phyloP scores from a whole-genome alignment of 2,329 filamentous ascomycete genomes.

The Aspergillus cejpii region DNA sequence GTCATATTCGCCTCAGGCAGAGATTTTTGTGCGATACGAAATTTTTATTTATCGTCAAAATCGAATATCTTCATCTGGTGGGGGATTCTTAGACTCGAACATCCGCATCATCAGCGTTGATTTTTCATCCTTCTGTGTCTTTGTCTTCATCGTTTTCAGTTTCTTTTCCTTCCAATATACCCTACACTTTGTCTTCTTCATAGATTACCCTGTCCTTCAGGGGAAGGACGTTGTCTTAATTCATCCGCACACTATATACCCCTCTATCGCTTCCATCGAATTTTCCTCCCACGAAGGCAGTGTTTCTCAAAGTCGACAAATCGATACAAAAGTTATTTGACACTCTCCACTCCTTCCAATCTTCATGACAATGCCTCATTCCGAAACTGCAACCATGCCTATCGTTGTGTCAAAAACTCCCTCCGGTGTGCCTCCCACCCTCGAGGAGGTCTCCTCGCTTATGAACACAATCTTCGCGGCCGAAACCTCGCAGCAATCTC shows the following conservation, averaged over 20 bases:
- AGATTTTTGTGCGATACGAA: slow-evolving; percentile 7
- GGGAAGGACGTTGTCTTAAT: neutral
- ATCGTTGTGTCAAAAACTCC: slow-evolving; percentile 46
- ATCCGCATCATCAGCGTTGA: neutral
- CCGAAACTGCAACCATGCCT: slow-evolving; percentile 38
- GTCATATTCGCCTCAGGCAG: slow-evolving; percentile 15
- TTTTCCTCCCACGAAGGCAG: neutral
- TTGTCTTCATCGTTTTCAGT: slow-evolving; percentile 6
- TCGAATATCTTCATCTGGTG: neutral
- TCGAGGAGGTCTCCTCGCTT: slow-evolving; percentile 60
- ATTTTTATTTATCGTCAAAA: neutral
- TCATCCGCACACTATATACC: neutral
- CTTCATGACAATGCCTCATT: slow-evolving; percentile 43
- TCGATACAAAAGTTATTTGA: neutral
- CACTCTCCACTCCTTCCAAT: neutral
- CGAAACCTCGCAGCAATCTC: slow-evolving; percentile 60
- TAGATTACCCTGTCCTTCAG: slow-evolving; percentile 1
- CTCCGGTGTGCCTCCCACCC: slow-evolving; percentile 49
- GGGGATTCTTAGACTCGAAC: neutral
- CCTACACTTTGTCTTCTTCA: slow-evolving; percentile 1
- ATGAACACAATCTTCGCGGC: slow-evolving; percentile 63
- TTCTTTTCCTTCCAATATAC: slow-evolving; percentile 5
- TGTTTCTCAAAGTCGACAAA: neutral
- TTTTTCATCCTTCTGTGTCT: slow-evolving; percentile 2
- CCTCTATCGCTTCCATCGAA: neutral